Base-by-base conservation (phyloP, 2,329 filamentous ascomycete species). In the Incumbomyces delicatus region DNA sequence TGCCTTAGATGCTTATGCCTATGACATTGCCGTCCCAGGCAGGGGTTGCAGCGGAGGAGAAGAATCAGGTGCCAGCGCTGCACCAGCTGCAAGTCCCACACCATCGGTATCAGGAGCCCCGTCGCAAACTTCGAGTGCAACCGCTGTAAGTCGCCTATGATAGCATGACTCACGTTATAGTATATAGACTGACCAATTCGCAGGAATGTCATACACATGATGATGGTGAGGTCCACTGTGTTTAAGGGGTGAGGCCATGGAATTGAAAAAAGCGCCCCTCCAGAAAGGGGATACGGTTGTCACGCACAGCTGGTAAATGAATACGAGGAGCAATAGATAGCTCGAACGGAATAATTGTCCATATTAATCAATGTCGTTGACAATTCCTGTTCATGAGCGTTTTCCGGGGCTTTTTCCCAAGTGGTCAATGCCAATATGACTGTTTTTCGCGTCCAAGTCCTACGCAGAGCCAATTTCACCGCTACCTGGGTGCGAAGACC, bases 1-100 rank as follows among this genome's bases (percentile, higher is more conserved):
- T 59, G 81, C 82, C 3, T 72, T 83, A 1, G 75, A 3, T 84
- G 80, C 30, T 13, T 85, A 81, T 61, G 80, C 80, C 0, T 78
- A 74, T 52, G 80, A 85, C 50, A 71, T 85, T 55, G 76, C 76
- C 6, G 66, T 77, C 4, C 80, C 80, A 0, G 80, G 80, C 0
- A 69, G 73, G 22, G 81, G 81, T 0, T 85, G 81, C 59, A 60
- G 73, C 0, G 79, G 80, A 2, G 34, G 50, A 3, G 55, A 55
- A 27, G 34, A 56, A 14, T 41, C 37, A 33, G 43, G 22, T 14
- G 29, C 50, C 6, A 33, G 45, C 10, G 37, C 52, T 1, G 41
- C 45, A 36, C 18, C 54, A 33, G 38, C 54, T 20, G 34, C 48
- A 18, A 39, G 36, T 35, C 5, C 33, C 4, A 17, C 33, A 12